phyloP scores from a whole-genome alignment of 257 asterid species.

The Solanum rostratum region DNA sequence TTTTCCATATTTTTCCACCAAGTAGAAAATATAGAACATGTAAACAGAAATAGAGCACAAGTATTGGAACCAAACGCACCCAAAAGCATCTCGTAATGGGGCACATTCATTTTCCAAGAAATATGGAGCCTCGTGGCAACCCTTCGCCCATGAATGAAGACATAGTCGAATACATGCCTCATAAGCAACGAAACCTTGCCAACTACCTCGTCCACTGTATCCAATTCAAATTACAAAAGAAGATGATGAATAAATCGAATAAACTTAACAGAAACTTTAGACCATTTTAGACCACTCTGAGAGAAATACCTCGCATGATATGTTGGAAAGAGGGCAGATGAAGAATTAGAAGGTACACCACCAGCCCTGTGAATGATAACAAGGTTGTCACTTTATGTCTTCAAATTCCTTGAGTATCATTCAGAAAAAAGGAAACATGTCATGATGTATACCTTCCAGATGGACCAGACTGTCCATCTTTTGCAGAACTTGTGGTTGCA shows the following conservation, averaged over 20 bases:
- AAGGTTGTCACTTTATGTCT: neutral
- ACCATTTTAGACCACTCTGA: neutral
- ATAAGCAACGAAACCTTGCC: constrained; percentile 69
- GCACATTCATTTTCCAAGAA: constrained; percentile 90
- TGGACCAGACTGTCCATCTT: constrained; percentile 23
- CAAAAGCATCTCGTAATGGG: constrained; percentile 66
- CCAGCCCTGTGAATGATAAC: constrained; percentile 42
- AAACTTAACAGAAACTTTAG: neutral
- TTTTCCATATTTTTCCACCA: neutral
- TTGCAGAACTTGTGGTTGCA: constrained; percentile 10
- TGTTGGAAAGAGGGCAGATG: constrained; percentile 63
- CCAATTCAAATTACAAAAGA: constrained; percentile 9
- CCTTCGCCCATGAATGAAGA: constrained; percentile 79
- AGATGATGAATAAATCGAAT: neutral
- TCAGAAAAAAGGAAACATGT: neutral
- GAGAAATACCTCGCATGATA: constrained; percentile 71
- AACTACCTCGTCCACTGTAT: constrained; percentile 76
- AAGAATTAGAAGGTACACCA: constrained; percentile 32
- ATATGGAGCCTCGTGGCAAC: constrained; percentile 59
- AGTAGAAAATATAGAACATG: neutral
- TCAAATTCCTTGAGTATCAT: neutral
- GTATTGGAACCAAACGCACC: constrained; percentile 29
- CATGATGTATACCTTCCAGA: constrained; percentile 36
- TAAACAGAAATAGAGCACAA: neutral
- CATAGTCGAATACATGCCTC: constrained; percentile 97